Base-by-base conservation (phyloP, 257 asterid species). In the Orobanche coerulescens region DNA sequence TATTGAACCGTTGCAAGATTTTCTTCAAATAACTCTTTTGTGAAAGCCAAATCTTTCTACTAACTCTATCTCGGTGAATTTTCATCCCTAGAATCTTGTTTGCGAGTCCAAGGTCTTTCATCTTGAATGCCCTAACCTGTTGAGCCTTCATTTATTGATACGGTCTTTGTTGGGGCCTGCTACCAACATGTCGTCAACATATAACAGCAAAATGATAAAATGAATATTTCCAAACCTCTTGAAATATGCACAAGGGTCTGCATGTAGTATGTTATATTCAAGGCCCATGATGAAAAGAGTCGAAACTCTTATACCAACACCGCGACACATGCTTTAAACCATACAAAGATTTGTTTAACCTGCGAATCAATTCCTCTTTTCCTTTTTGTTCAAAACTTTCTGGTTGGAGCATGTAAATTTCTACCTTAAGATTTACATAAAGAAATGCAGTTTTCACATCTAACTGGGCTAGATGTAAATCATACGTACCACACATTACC, bases 281-380 rank as follows among this genome's bases (percentile, higher is more conserved):
- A 63, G 60, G 37, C 68, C 28, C n/a, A 14, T 25, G 16, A 63
- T 47, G 68, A n/a, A 48, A 63, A 19, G 59, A 46, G 15, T 25
- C 60, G 49, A 63, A 63, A 47, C 42, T 63, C 59, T 63, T 63
- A n/a, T 63, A 30, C 68, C n/a, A n/a, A n/a, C 59, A 47, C 9
- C 59, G 16, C 19, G 25, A 31, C 24, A 23, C 23, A 19, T 12
- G 18, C 18, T 46, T 47, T 36, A 46, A 60, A 12, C 54, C 68
- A 34, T 42, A 48, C 7, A 22, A 20, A 36, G 31, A 52, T 24
- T 52, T 52, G 31, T 22, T 52, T 14, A 52, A 22, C 33, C 58
- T 22, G 14, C 58, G 22, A 59, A 59, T 44, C 51, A 59, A 22
- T 18, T 36, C 13, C 51, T 59, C 31, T 14, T 40, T 59, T 7